phyloP scores from a whole-genome alignment of 768 basidiomycete genomes.

The Tylopilus vinaceipallidus region DNA sequence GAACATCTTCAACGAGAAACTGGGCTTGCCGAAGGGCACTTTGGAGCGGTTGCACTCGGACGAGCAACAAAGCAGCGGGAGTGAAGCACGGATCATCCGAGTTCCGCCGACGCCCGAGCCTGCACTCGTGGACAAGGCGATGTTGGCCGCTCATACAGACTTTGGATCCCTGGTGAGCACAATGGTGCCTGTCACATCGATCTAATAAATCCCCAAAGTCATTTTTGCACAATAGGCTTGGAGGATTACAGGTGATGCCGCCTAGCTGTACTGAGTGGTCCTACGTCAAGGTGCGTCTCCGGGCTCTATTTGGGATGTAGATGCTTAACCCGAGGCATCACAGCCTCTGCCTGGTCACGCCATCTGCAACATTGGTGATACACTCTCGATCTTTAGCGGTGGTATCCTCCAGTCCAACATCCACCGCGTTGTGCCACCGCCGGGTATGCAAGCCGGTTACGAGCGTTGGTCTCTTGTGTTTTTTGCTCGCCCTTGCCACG shows the following conservation, averaged over 20 bases:
- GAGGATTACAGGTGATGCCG: conserved; percentile 66
- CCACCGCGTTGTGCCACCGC: conserved; percentile 64
- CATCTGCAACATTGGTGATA: conserved; percentile 63
- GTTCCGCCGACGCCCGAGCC: conserved; percentile 40
- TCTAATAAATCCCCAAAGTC: too few relatives aligned
- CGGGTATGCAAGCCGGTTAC: conserved; percentile 48
- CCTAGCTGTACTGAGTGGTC: conserved; percentile 63
- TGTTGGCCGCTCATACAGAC: conserved; percentile 70
- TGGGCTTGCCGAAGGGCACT: conserved; percentile 51
- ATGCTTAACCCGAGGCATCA: neutral
- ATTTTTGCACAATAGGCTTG: conserved; percentile 67
- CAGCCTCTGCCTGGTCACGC: conserved; percentile 55
- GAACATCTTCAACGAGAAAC: conserved; percentile 52
- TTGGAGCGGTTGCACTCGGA: conserved; percentile 42
- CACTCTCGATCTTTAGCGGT: conserved; percentile 58
- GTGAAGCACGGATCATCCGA: conserved; percentile 56
- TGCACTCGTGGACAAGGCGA: conserved; percentile 32
- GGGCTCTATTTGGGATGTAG: too few relatives aligned
- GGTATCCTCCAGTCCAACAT: conserved; percentile 63
- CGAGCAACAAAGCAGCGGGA: conserved; percentile 50
- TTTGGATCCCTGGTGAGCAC: conserved; percentile 64
- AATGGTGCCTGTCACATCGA: neutral
- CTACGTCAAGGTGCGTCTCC: conserved; percentile 61
- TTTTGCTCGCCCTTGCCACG: conserved; percentile 62
- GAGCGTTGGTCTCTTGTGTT: conserved; percentile 69